Evolutionary conservation across 495 filamentous ascomycete species (phyloP).

Genomic region (Hyaloscypha hepaticicola): DNA sequence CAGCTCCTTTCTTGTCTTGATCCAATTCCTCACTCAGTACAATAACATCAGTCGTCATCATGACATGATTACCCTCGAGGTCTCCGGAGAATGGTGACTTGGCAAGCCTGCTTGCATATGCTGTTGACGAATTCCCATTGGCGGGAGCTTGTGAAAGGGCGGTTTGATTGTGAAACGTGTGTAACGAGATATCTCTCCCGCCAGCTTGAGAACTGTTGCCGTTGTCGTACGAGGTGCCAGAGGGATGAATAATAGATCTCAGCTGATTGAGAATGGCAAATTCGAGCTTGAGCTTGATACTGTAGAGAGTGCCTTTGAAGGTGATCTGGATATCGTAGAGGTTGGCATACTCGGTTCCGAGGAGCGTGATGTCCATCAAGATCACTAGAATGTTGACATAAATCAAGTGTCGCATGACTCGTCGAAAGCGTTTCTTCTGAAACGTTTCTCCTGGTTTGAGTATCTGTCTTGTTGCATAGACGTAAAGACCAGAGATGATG

Average conservation of each 20-base stretch:
- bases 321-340: constrained; percentile 32
- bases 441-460: constrained; percentile 37
- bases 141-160: background rate
- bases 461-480: constrained; percentile 51
- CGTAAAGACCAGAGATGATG: constrained; percentile 58
- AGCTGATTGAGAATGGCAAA: constrained; percentile 41
- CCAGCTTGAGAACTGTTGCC: background rate
- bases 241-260: background rate
- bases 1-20: background rate
- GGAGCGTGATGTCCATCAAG: constrained; percentile 28
- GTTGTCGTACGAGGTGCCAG: constrained; percentile 6
- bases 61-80: background rate
- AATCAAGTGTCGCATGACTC: constrained; percentile 28
- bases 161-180: background rate
- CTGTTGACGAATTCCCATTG: background rate
- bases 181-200: background rate
- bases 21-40: background rate
- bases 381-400: constrained; percentile 34
- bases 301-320: constrained; percentile 38
- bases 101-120: background rate
- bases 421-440: constrained; percentile 17
- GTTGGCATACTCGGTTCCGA: constrained; percentile 31
- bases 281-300: constrained; percentile 41
- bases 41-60: constrained; percentile 3
- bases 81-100: background rate